These are phyloP conservation scores for Wickerhamomyces subpelliculosus DNA, from an alignment of 805 yeast species.

Conservation along the genomic window DNA sequence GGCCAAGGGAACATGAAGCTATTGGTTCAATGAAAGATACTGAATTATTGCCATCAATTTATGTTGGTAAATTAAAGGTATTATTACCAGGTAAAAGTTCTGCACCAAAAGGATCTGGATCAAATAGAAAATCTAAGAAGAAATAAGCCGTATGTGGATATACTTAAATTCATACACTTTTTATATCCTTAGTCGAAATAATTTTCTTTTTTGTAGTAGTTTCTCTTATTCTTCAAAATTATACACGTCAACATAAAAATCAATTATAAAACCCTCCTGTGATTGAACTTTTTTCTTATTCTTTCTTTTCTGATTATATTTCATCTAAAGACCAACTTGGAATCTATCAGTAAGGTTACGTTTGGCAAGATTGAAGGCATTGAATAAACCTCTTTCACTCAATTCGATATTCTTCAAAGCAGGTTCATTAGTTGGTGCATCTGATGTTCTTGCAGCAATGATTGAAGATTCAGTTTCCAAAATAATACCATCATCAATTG, in stretches of 20 bases:
- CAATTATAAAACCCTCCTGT: too few relatives aligned
- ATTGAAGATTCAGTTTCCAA: conserved; percentile 84
- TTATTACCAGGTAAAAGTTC: conserved; percentile 44
- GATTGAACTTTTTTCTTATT: too few relatives aligned
- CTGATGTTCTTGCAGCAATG: conserved; percentile 87
- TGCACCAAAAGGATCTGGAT: conserved; percentile 11
- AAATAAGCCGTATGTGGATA: not conserved
- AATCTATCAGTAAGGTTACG: conserved; percentile 55
- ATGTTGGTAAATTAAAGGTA: conserved; percentile 66
- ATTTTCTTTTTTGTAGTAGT: too few relatives aligned
- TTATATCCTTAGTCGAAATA: too few relatives aligned
- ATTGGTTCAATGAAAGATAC: conserved; percentile 51
- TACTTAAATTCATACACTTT: too few relatives aligned
- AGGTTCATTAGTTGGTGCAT: conserved; percentile 68
- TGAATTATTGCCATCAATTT: conserved; percentile 60
- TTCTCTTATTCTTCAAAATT: not conserved
- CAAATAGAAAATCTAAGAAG: conserved; percentile 6
- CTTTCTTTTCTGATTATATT: not conserved
- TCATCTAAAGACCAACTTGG: conserved; percentile 32
- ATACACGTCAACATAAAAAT: not conserved
- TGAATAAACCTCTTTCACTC: conserved; percentile 69
- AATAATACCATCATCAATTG: conserved; percentile 89
- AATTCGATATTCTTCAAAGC: conserved; percentile 55
- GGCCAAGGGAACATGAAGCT: conserved; percentile 62
- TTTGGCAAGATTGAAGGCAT: conserved; percentile 83